These are phyloP conservation scores for Triangularia verruculosa DNA, from an alignment of 2,329 filamentous ascomycete species.

Conservation along the genomic window DNA sequence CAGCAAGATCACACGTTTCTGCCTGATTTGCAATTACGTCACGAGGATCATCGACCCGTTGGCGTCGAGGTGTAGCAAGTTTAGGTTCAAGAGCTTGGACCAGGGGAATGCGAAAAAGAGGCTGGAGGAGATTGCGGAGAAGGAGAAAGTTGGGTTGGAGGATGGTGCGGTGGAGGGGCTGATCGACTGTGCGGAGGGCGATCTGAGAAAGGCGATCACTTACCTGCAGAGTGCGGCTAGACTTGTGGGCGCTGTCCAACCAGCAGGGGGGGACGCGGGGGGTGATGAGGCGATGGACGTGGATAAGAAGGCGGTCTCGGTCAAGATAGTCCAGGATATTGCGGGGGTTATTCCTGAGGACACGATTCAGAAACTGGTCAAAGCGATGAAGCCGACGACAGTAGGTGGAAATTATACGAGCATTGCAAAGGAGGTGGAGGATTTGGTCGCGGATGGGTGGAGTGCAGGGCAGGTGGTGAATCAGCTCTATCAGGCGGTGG, in stretches of 20 bases:
- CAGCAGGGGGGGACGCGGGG: conserved; percentile 51
- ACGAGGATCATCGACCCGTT: conserved; percentile 96
- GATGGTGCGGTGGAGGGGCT: conserved; percentile 78
- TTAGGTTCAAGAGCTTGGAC: conserved; percentile 94
- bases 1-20: conserved; percentile 93
- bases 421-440: conserved; percentile 76
- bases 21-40: conserved; percentile 97
- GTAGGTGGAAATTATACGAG: conserved; percentile 65
- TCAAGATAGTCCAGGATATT: conserved; percentile 86
- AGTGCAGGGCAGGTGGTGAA: conserved; percentile 82
- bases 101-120: conserved; percentile 77
- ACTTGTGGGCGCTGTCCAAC: conserved; percentile 64
- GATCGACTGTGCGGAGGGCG: conserved; percentile 85
- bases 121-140: conserved; percentile 75
- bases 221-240: conserved; percentile 92
- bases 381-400: conserved; percentile 71
- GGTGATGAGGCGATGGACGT: conserved; percentile 60
- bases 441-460: conserved; percentile 95
- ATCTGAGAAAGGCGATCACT: conserved; percentile 93
- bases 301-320: conserved; percentile 62
- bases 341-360: conserved; percentile 83
- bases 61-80: conserved; percentile 91
- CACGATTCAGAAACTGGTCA: conserved; percentile 67
- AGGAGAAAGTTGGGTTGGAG: conserved; percentile 74
- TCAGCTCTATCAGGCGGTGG: conserved; percentile 75